Conservation (phyloP, 208 protist species). For the Acanthamoeba triangularis region DNA sequence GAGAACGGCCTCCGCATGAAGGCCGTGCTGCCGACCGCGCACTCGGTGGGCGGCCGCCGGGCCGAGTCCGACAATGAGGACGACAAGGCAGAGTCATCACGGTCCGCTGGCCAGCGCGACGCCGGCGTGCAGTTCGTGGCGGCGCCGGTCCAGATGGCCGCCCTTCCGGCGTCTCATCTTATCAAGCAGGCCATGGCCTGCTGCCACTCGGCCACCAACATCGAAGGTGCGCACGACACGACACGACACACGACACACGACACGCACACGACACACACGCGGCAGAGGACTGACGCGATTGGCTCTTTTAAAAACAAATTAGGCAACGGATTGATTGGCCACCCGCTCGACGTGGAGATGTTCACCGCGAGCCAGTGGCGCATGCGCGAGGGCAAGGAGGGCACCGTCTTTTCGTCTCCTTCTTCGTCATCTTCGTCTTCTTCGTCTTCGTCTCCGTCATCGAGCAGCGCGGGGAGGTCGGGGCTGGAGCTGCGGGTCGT, state of each 20-base stretch:
- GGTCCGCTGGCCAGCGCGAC: not conserved
- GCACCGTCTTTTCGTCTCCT: not conserved
- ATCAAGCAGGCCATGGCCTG: slow-evolving; percentile 1
- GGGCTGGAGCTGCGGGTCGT: not conserved
- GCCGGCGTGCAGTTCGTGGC: not conserved
- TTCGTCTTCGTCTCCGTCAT: not conserved
- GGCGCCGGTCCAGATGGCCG: not conserved
- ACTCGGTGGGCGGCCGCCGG: not conserved
- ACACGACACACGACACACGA: too few relatives aligned
- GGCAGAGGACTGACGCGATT: too few relatives aligned
- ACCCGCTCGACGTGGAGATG: not conserved
- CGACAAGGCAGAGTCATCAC: not conserved
- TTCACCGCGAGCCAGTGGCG: not conserved
- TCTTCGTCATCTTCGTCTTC: slow-evolving; percentile 16
- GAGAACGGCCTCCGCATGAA: not conserved
- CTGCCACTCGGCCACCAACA: not conserved
- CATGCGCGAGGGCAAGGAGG: not conserved
- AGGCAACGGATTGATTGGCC: not conserved
- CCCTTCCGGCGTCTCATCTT: not conserved
- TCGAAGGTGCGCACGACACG: not conserved
- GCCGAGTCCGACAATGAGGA: too few relatives aligned
- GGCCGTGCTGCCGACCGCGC: not conserved
- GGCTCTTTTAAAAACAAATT: not conserved
- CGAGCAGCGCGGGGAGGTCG: not conserved
- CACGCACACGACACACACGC: too few relatives aligned